Percentiles rank a stretch among this genome's conserved stretches.
Conservation (phyloP, 768 basidiomycete species). For the Podaxis sp. region DNA sequence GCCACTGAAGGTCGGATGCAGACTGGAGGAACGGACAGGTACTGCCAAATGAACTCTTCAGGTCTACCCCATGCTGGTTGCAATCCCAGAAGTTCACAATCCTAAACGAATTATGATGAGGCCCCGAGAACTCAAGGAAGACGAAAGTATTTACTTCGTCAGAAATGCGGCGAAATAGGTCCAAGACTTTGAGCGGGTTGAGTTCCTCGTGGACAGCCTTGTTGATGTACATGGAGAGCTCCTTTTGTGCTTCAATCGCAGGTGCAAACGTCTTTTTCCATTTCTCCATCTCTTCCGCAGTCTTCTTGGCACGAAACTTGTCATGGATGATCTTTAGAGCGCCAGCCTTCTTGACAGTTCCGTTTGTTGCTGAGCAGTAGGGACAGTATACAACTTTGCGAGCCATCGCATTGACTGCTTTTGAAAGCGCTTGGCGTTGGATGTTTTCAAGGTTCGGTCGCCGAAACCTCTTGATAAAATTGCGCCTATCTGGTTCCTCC, state of each 20-base stretch:
- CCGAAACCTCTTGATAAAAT: conserved; percentile 88
- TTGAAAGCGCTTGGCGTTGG: conserved; percentile 77
- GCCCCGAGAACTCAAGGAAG: not conserved
- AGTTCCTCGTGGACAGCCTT: conserved; percentile 91
- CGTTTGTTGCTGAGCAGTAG: conserved; percentile 91
- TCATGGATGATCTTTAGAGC: conserved; percentile 97
- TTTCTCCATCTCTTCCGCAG: conserved; percentile 82
- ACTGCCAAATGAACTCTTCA: conserved; percentile 99
- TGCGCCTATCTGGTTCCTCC: conserved; percentile 81
- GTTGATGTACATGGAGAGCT: conserved; percentile 78
- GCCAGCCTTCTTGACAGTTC: conserved; percentile 93
- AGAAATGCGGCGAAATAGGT: conserved; percentile 89
- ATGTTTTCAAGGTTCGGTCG: conserved; percentile 90
- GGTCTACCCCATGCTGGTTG: conserved; percentile 88
- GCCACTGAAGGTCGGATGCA: conserved; percentile 97
- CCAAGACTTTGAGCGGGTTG: conserved; percentile 90
- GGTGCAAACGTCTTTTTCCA: conserved; percentile 81
- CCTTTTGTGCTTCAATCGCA: conserved; percentile 85
- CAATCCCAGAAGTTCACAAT: conserved; percentile 91
- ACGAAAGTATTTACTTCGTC: conserved; percentile 61
- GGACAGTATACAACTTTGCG: conserved; percentile 92
- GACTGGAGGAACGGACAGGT: conserved; percentile 95
- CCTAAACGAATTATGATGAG: conserved; percentile 41
- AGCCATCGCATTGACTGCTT: conserved; percentile 81
- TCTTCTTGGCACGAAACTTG: conserved; percentile 94